Percentiles rank a stretch among this genome's conserved stretches.
Conservation (phyloP, 371 early-diverging fungal species). For the Mucor lusitanicus region DNA sequence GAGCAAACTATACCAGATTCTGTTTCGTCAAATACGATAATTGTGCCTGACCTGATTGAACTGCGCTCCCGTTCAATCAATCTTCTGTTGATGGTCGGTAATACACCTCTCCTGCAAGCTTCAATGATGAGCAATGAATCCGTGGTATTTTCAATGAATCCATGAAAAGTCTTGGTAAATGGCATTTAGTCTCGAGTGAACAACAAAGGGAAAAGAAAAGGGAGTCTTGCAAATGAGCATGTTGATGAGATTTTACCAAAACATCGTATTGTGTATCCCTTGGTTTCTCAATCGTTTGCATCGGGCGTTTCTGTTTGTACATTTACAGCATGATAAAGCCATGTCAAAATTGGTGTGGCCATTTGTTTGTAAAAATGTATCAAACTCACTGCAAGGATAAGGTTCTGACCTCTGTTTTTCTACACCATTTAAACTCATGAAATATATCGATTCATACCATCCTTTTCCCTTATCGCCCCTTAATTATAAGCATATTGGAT, state of each 20-base stretch:
- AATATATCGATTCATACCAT: not conserved
- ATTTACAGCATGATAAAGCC: not conserved
- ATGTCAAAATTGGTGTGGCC: not conserved
- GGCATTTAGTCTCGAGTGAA: conserved; percentile 14
- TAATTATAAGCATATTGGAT: not conserved
- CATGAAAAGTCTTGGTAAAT: conserved; percentile 53
- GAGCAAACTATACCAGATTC: conserved; percentile 52
- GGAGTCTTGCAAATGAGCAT: not conserved
- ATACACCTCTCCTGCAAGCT: conserved; percentile 59
- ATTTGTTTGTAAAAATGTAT: not conserved
- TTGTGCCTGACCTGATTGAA: conserved; percentile 63
- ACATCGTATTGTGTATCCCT: not conserved
- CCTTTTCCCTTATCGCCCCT: not conserved
- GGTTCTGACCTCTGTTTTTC: not conserved
- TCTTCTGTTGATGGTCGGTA: conserved; percentile 63
- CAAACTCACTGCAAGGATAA: not conserved
- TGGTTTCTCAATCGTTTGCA: not conserved
- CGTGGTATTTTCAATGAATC: conserved; percentile 54
- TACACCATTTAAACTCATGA: not conserved
- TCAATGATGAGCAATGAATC: conserved; percentile 73
- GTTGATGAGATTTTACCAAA: not conserved
- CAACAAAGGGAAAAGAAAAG: not conserved
- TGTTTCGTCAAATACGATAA: conserved; percentile 74
- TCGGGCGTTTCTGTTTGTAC: not conserved
- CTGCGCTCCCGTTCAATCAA: conserved; percentile 63